Percentiles rank a stretch among this genome's conserved stretches.
phyloP scores from a whole-genome alignment of 164 flowering plant genomes.

The Vitis vinifera region ASM3070453v1 NC_081810.1:23936001-23936500 shows the following conservation, averaged over 20 bases:
- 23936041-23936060: neutral
- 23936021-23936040: slow-evolving; percentile 1
- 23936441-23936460: slow-evolving; percentile 83
- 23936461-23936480: slow-evolving; percentile 86
- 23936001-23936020: neutral
- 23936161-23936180: neutral
- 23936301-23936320: neutral
- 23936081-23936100: slow-evolving; percentile 1
- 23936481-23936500: slow-evolving; percentile 90
- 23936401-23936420: slow-evolving; percentile 1
- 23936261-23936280: slow-evolving; percentile 53
- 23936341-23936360: neutral
- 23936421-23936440: slow-evolving; percentile 94
- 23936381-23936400: neutral
- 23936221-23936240: slow-evolving; percentile 88
- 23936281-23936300: neutral
- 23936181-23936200: slow-evolving; percentile 4
- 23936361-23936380: neutral
- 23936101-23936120: neutral
- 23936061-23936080: neutral
- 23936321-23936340: too few relatives aligned
- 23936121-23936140: neutral
- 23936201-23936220: slow-evolving; percentile 81
- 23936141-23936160: neutral
- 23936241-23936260: slow-evolving; percentile 90